Base-by-base conservation (phyloP, 345 rosid species). In the Lepidium africanum region DNA sequence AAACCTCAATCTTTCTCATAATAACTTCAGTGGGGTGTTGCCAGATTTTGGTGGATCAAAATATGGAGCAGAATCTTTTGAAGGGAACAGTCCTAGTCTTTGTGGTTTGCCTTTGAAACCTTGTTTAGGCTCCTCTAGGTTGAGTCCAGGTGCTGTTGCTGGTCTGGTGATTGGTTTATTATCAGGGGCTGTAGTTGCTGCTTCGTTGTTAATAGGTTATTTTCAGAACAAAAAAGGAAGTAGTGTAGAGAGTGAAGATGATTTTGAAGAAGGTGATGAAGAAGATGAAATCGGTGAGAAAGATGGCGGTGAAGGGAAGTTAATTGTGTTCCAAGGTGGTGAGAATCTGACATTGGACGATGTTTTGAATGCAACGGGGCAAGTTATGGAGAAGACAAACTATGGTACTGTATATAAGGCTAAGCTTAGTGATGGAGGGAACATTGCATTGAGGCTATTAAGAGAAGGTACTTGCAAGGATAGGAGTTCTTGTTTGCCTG, bases 401-500 rank as follows among this genome's bases (percentile, higher is more conserved):
- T 94, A 94, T 52, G 97, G 99, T 55, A 94, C 97, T 12, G 91
- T 89, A 7, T 94, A 94, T 52, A 91, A 94, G 85, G 99, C 99
- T 3, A 94, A 89, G 81, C 96, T 94, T 40, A 82, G 84, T 10
- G 99, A 86, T 75, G 99, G 99, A 43, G 96, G 96, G 57, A 87
- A 92, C 30, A 94, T 94, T 58, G 97, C 99, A 17, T 74, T 94
- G 81, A 86, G 97, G 83, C 62, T 94, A 71, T 76, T 94, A 75
- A 88, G 97, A 75, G 99, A 94, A 85, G 97, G 95, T 33, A 91
- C 96, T 59, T 94, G 97, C 64, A 94, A 88, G 67, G 97, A 94
- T 63, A 76, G 88, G 60, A 77, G 79, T 57, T 83, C 88, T 4
- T 88, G 95, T 69, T 59, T 89, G 59, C 90, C 91, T 5, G 88